Percentiles rank a stretch among this genome's conserved stretches.
Conservation (phyloP, 2,329 filamentous ascomycete genomes). For the Trichoderma atrobrunneum region DNA sequence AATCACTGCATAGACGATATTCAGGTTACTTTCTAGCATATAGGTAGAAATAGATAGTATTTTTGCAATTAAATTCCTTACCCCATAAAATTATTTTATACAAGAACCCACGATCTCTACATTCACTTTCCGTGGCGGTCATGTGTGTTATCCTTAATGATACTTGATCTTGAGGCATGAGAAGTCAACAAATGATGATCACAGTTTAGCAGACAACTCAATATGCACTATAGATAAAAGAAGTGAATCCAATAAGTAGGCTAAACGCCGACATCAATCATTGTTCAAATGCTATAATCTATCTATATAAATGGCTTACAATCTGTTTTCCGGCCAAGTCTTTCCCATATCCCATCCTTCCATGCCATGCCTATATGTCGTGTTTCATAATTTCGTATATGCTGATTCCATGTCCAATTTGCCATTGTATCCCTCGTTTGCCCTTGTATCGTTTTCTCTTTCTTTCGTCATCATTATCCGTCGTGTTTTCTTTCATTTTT, state of each 20-base stretch:
- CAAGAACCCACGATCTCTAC: no score
- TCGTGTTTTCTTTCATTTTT: not conserved
- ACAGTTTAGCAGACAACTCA: not conserved
- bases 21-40: no score
- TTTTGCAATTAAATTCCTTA: no score
- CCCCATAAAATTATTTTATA: no score
- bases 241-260: not conserved
- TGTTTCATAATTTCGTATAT: not conserved
- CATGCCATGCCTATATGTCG: not conserved
- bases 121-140: not conserved
- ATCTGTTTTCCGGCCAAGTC: conserved; percentile 4
- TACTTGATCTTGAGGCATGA: not conserved
- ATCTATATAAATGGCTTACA: not conserved
- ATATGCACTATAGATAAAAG: not conserved
- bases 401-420: not conserved
- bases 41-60: no score
- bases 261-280: not conserved
- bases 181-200: not conserved
- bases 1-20: not conserved
- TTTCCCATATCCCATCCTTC: not conserved
- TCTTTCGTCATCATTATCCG: not conserved
- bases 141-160: not conserved
- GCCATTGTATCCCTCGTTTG: not conserved
- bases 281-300: not conserved
- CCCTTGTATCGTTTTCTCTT: not conserved